A percentile compares a stretch with the other conserved stretches of the same genome.
Evolutionary conservation across 2,329 filamentous ascomycete genomes (phyloP).

Genomic region (Periconia sp.): DNA sequence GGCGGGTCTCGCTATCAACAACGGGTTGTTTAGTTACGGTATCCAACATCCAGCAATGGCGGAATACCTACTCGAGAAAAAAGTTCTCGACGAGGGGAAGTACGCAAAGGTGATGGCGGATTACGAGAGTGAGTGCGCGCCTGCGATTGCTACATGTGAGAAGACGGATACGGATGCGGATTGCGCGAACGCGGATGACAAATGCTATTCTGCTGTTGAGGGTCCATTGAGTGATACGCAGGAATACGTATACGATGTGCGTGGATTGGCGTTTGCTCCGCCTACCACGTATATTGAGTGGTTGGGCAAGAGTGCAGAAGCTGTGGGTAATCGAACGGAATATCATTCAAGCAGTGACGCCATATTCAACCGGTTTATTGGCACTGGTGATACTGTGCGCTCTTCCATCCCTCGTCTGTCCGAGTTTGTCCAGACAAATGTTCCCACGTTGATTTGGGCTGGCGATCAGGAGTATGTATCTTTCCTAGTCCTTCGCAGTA

Average conservation of each 20-base stretch:
- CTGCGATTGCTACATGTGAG: conserved; percentile 5
- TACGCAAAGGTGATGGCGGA: conserved; percentile 1
- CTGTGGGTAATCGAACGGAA: neutral
- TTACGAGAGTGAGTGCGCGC: conserved; percentile 6
- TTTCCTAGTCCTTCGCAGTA: neutral
- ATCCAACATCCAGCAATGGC: conserved; percentile 12
- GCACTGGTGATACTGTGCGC: conserved; percentile 1
- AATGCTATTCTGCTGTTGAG: conserved; percentile 1
- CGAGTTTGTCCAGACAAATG: neutral
- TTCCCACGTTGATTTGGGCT: neutral
- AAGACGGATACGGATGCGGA: conserved; percentile 4
- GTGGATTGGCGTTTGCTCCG: neutral
- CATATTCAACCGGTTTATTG: conserved; percentile 2
- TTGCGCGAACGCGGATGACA: conserved; percentile 6
- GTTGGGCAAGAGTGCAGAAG: neutral
- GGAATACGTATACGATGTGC: neutral
- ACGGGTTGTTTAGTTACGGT: neutral
- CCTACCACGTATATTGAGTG: neutral
- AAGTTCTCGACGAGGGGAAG: neutral
- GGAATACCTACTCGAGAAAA: conserved; percentile 8
- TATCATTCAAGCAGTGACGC: neutral
- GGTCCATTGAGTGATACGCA: neutral
- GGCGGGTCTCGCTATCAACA: conserved; percentile 1
- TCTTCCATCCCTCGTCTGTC: neutral
- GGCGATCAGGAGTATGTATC: conserved; percentile 1